Evolutionary conservation across 2,329 filamentous ascomycete genomes (phyloP).

Genomic region (Colletotrichum siamense): DNA sequence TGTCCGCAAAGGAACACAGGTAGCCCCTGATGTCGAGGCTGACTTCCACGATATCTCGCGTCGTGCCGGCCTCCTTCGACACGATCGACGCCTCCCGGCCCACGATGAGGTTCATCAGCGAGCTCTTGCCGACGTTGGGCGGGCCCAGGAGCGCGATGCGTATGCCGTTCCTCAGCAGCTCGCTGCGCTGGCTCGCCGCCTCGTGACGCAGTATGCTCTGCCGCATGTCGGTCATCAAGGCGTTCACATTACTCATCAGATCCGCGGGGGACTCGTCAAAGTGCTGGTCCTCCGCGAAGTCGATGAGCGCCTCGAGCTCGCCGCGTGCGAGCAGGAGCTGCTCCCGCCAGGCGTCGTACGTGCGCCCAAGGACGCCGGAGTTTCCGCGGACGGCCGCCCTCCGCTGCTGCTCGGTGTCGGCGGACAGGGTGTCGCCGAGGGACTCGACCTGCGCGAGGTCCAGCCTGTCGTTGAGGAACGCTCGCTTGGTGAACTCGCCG

Average conservation of each 20-base stretch:
- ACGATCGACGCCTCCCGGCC: conserved; percentile 96
- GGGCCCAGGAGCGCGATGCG: conserved; percentile 86
- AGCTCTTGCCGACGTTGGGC: conserved; percentile 95
- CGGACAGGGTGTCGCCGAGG: conserved; percentile 65
- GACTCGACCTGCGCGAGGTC: conserved; percentile 84
- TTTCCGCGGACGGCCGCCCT: conserved; percentile 82
- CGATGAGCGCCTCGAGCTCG: conserved; percentile 93
- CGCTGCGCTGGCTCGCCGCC: conserved; percentile 78
- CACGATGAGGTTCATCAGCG: conserved; percentile 86
- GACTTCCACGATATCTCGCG: conserved; percentile 91
- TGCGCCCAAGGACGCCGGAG: conserved; percentile 70
- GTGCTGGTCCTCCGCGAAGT: conserved; percentile 97
- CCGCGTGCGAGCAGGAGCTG: conserved; percentile 81
- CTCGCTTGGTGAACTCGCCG: conserved; percentile 92
- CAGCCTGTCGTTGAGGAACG: conserved; percentile 85
- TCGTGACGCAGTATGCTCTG: conserved; percentile 72
- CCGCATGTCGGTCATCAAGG: conserved; percentile 67
- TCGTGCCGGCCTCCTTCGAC: conserved; percentile 90
- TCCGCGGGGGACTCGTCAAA: conserved; percentile 86
- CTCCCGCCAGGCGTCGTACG: conserved; percentile 84
- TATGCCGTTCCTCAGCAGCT: conserved; percentile 85
- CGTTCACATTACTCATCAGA: conserved; percentile 72
- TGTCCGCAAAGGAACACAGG: conserved; percentile 93
- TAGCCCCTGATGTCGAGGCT: conserved; percentile 89
- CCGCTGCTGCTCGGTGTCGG: conserved; percentile 91